Evolutionary conservation across 345 rosid genomes (phyloP), one percentile per base, ranked within the genome.

Genomic region (Eucalyptus dawsonii): DNA sequence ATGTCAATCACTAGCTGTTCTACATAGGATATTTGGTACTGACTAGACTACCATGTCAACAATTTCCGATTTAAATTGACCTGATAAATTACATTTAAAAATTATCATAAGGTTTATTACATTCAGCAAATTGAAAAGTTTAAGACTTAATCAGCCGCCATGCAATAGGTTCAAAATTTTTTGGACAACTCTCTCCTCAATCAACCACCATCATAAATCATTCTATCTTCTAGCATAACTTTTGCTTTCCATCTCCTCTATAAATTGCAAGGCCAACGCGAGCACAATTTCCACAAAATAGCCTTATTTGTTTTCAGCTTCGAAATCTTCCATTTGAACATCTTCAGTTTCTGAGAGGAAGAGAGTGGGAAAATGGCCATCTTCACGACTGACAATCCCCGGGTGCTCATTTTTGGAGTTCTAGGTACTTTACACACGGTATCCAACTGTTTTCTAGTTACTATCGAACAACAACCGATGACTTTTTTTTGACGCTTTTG

Each of bases 331-430:
- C 81, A 72, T 34, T 72, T 34, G 44, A 72, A 17, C 16, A 95
- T 37, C 83, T 72, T 19, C 83, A 37, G 45, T 37, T 37, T 37
- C 14, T 5, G 47, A 76, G 83, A 76, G 83, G 45, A 76, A 76
- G 47, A 76, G 83, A 76, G 83, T 53, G 27, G 47, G 83, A 76
- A 24, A 50, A 87, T 72, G 88, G 90, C 80, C 53, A 58, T 80
- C 45, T 49, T 87, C 89, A 87, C 86, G 37, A 25, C 87, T n/a
- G 85, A 89, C 14, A 87, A 89, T 89, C 85, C 93, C 21, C 86
- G 49, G 92, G 90, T 62, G 29, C 86, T 92, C 15, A 87, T 90
- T 25, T 90, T 93, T 80, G 94, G 94, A 53, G 50, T 92, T 89
- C 89, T 92, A 44, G 93, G 93, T 93, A 91, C 19, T 16, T 29